Evolutionary conservation across 108 stramenopile species (phyloP).

Genomic region (Parmales sp.): DNA sequence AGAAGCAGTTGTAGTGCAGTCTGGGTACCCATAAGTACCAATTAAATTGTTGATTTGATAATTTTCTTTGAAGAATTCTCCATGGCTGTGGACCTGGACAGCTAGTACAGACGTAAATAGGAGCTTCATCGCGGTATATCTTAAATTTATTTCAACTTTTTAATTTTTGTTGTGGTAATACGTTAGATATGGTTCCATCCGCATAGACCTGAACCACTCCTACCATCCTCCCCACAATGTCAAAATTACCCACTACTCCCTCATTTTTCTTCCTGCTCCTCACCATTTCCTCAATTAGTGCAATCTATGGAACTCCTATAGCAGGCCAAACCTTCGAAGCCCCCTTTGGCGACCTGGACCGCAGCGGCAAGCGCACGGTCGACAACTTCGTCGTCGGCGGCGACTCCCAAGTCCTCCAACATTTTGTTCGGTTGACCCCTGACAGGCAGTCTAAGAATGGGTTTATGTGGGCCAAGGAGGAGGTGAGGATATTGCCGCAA

Average conservation of each 20-base stretch:
- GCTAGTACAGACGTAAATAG: too few relatives aligned
- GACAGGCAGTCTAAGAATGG: slow-evolving; percentile 39
- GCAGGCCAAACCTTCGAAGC: slow-evolving; percentile 10
- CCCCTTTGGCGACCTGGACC: slow-evolving; percentile 14
- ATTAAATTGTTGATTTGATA: too few relatives aligned
- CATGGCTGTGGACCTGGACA: too few relatives aligned
- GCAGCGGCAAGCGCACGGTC: neutral
- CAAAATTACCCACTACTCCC: neutral
- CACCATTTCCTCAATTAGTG: neutral
- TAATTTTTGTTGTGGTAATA: neutral
- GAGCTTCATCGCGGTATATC: too few relatives aligned
- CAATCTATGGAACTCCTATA: neutral
- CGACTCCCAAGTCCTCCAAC: slow-evolving; percentile 24
- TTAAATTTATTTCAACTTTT: slow-evolving; percentile 36
- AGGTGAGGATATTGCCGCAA: slow-evolving; percentile 7
- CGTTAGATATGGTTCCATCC: neutral
- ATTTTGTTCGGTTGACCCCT: slow-evolving; percentile 43
- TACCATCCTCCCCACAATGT: slow-evolving; percentile 31
- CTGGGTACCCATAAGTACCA: too few relatives aligned
- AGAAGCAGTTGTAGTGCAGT: too few relatives aligned
- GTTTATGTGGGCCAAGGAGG: slow-evolving; percentile 22
- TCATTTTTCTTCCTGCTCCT: neutral
- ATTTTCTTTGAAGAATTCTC: too few relatives aligned
- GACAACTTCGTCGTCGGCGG: slow-evolving; percentile 16
- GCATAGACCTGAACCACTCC: neutral